Conservation (phyloP, 441 rosid species). For the Euphorbia corollata region DNA sequence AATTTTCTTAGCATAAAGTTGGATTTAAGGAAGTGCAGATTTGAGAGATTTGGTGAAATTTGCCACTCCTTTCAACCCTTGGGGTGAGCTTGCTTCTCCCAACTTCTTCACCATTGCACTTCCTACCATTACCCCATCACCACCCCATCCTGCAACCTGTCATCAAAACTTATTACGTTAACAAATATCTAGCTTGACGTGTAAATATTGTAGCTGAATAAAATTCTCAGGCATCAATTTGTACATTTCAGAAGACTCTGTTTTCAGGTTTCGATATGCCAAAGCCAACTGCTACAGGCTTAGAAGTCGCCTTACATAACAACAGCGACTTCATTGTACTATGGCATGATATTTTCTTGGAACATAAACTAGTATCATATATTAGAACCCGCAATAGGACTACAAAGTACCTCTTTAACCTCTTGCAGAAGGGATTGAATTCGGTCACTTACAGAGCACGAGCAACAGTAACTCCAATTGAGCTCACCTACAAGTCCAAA, state of each 20-base stretch:
- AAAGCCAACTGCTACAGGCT: constrained; percentile 89
- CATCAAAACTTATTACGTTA: neutral
- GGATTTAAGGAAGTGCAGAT: constrained; percentile 48
- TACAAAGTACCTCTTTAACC: constrained; percentile 51
- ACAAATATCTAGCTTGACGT: too few relatives aligned
- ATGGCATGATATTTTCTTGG: neutral
- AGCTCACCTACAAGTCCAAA: constrained; percentile 56
- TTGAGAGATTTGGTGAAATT: constrained; percentile 54
- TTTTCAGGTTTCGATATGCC: constrained; percentile 86
- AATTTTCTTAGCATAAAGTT: neutral
- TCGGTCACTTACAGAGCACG: constrained; percentile 59
- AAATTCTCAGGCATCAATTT: neutral
- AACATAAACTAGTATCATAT: too few relatives aligned
- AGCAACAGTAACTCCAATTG: constrained; percentile 84
- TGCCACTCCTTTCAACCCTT: constrained; percentile 62
- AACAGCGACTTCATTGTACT: neutral
- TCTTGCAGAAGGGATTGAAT: constrained; percentile 61
- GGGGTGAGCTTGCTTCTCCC: constrained; percentile 66
- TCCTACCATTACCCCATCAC: constrained; percentile 86
- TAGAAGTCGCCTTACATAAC: constrained; percentile 47
- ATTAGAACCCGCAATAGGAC: neutral
- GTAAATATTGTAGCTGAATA: neutral
- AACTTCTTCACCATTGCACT: constrained; percentile 76
- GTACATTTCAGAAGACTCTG: constrained; percentile 27
- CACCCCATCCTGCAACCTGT: constrained; percentile 85